These are phyloP conservation scores for Geoglossum cookeanum DNA, from an alignment of 2,329 filamentous ascomycete genomes.

Conservation along the genomic window DNA sequence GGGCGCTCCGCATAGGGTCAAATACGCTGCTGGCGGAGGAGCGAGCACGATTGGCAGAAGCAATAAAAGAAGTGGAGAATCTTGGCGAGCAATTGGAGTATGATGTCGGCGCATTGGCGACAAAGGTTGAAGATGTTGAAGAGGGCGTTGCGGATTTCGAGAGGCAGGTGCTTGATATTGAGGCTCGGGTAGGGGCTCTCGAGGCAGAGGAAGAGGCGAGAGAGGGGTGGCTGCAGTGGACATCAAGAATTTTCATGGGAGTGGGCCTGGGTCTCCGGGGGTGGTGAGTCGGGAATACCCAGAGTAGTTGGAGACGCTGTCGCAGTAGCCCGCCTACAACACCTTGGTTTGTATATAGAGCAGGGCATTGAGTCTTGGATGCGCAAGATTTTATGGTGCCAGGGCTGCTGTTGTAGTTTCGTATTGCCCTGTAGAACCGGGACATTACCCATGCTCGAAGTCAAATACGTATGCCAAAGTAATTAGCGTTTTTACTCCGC, in stretches of 20 bases:
- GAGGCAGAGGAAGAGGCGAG: slow-evolving; percentile 38
- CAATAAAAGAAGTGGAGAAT: slow-evolving; percentile 59
- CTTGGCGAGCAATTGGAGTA: slow-evolving; percentile 78
- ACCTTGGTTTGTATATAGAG: background rate
- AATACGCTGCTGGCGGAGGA: slow-evolving; percentile 53
- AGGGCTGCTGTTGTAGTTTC: too few species aligned
- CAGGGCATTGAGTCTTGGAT: too few species aligned
- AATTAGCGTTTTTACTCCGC: too few species aligned
- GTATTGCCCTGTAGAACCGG: too few species aligned
- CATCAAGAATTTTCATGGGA: slow-evolving; percentile 40
- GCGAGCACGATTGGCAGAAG: slow-evolving; percentile 46
- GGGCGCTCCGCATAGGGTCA: slow-evolving; percentile 45
- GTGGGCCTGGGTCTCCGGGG: slow-evolving; percentile 16
- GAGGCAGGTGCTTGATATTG: slow-evolving; percentile 50
- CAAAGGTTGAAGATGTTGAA: slow-evolving; percentile 73
- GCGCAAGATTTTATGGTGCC: too few species aligned
- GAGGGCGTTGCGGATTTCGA: slow-evolving; percentile 66
- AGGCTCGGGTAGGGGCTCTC: slow-evolving; percentile 42
- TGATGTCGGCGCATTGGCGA: slow-evolving; percentile 62
- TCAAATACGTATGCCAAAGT: too few species aligned
- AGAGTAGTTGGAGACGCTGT: background rate
- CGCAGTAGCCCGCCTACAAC: background rate
- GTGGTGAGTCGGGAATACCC: background rate
- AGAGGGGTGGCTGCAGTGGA: slow-evolving; percentile 46
- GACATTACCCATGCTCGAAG: too few species aligned